These are phyloP conservation scores for Athelia sp. DNA, from an alignment of 1,284 basidiomycete species.

Conservation along the genomic window DNA sequence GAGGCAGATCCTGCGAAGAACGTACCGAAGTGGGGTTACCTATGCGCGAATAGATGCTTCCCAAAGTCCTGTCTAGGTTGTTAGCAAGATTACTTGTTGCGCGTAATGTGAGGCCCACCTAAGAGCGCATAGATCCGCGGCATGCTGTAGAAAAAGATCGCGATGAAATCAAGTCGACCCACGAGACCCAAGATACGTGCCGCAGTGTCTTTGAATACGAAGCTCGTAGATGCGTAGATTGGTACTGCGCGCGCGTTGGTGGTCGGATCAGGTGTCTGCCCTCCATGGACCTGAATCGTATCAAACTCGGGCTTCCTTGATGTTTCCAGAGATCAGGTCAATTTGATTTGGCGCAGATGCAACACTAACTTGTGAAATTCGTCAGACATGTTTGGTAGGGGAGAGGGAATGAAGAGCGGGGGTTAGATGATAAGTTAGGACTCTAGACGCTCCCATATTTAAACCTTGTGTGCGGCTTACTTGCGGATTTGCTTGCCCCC, in stretches of 20 bases:
- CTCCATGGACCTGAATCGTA: conserved; percentile 81
- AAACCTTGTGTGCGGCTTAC: no score
- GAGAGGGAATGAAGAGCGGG: no score
- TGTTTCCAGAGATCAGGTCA: not conserved
- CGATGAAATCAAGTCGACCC: not conserved
- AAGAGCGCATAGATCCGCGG: conserved; percentile 77
- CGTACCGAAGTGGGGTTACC: conserved; percentile 81
- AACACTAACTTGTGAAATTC: not conserved
- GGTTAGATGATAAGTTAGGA: no score
- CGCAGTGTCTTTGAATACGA: conserved; percentile 74
- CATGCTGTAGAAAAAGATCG: conserved; percentile 69
- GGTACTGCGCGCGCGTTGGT: conserved; percentile 81
- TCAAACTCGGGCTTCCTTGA: conserved; percentile 71
- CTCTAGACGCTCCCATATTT: no score
- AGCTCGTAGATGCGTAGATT: conserved; percentile 77
- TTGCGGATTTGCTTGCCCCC: no score
- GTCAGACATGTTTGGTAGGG: not conserved
- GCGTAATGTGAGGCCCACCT: no score
- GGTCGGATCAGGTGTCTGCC: conserved; percentile 65
- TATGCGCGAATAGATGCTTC: conserved; percentile 77
- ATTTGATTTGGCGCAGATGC: not conserved
- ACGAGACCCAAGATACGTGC: conserved; percentile 34
- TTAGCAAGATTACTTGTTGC: no score
- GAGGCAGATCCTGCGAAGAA: conserved; percentile 11
- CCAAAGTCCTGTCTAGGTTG: no score